Conservation (phyloP, 2,329 filamentous ascomycete species). For the Claviceps sp. region DNA sequence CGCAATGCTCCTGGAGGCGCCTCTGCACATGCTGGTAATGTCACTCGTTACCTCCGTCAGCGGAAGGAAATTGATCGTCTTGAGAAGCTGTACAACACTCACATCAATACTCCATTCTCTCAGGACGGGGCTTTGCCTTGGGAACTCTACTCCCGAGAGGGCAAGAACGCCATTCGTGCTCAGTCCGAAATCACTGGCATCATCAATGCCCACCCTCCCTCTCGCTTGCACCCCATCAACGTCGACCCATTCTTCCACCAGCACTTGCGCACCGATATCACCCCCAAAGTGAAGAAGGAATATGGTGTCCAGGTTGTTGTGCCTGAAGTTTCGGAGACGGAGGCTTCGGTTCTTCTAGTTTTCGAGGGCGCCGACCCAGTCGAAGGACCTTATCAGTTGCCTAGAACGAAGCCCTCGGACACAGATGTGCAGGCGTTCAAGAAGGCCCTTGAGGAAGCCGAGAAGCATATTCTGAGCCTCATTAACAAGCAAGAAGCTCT, state of each 20-base stretch:
- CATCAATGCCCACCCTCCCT: conserved; percentile 60
- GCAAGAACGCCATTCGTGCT: conserved; percentile 67
- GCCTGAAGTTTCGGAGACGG: conserved; percentile 46
- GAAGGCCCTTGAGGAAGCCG: conserved; percentile 40
- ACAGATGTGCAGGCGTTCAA: conserved; percentile 40
- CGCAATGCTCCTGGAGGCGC: conserved; percentile 58
- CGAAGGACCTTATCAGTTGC: conserved; percentile 36
- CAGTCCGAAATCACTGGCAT: conserved; percentile 63
- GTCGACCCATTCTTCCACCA: conserved; percentile 72
- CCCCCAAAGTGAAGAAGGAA: conserved; percentile 49
- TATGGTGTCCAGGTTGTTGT: conserved; percentile 63
- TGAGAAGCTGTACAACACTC: conserved; percentile 68
- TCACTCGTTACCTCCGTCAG: conserved; percentile 78
- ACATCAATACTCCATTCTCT: conserved; percentile 67
- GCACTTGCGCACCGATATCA: conserved; percentile 53
- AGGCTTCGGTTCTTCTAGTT: conserved; percentile 55
- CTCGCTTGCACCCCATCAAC: conserved; percentile 51
- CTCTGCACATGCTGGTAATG: conserved; percentile 65
- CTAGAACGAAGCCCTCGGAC: conserved; percentile 38
- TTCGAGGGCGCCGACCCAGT: conserved; percentile 51
- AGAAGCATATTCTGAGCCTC: conserved; percentile 42
- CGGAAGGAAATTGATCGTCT: conserved; percentile 71
- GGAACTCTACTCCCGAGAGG: conserved; percentile 79
- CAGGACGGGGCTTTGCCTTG: conserved; percentile 61
- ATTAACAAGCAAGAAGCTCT: conserved; percentile 47